Percentiles rank a stretch among this genome's conserved stretches.
Conservation (phyloP, 2,329 filamentous ascomycete genomes). For the Tolypocladium ovalisporum region DNA sequence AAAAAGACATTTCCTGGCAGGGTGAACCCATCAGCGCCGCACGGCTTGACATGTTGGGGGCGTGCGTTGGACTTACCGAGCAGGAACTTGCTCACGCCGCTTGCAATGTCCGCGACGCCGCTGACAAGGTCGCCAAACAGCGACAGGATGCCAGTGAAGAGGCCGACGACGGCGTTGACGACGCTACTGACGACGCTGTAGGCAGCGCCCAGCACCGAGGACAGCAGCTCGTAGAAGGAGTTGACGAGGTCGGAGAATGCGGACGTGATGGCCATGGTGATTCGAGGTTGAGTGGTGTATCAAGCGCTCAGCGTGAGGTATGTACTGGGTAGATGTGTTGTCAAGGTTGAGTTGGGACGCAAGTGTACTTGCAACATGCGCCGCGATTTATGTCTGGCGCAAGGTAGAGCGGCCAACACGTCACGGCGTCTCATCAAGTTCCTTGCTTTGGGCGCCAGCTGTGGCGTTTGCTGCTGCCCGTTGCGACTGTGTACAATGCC, state of each 20-base stretch:
- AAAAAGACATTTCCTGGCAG: constrained; percentile 24
- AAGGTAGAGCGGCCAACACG: neutral
- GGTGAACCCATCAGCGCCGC: neutral
- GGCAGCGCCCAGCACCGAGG: constrained; percentile 23
- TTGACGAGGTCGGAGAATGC: constrained; percentile 27
- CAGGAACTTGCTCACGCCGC: constrained; percentile 28
- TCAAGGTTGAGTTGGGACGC: neutral
- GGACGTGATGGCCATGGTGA: constrained; percentile 21
- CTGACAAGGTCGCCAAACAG: constrained; percentile 22
- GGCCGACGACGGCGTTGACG: constrained; percentile 20
- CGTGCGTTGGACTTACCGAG: constrained; percentile 13
- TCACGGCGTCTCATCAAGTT: neutral
- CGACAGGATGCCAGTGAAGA: constrained; percentile 24
- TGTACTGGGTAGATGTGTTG: neutral
- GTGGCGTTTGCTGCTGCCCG: neutral
- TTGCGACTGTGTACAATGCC: neutral
- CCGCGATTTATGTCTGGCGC: neutral
- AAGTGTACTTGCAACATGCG: neutral
- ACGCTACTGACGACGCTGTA: constrained; percentile 22
- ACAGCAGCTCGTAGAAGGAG: constrained; percentile 29
- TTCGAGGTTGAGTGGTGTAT: neutral
- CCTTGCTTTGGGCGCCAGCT: neutral
- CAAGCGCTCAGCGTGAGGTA: neutral
- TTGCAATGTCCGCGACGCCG: constrained; percentile 24
- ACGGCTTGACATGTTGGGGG: neutral